Evolutionary conservation across 2,329 filamentous ascomycete species (phyloP).

Genomic region (Sclerotinia subarctica): DNA sequence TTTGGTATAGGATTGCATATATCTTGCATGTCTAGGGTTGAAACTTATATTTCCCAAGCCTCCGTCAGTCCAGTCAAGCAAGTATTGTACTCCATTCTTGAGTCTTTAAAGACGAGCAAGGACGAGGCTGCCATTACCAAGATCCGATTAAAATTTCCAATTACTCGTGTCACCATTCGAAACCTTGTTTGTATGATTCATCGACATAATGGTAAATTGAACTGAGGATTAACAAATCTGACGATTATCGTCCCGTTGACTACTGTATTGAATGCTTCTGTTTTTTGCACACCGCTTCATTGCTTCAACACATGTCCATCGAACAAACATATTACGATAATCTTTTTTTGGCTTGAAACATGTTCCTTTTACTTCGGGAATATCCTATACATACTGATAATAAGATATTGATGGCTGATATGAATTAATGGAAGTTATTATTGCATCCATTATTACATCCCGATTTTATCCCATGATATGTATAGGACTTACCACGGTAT

Average conservation of each 20-base stretch:
- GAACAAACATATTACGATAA: neutral
- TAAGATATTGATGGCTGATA: neutral
- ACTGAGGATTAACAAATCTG: neutral
- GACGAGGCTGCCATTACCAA: slow-evolving; percentile 8
- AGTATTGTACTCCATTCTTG: neutral
- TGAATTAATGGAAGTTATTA: neutral
- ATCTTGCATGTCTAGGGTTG: neutral
- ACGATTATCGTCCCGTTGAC: neutral
- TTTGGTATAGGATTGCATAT: neutral
- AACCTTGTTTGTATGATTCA: slow-evolving; percentile 13
- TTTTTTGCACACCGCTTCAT: slow-evolving; percentile 14
- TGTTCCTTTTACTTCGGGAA: neutral
- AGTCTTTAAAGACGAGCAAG: neutral
- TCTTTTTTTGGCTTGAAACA: neutral
- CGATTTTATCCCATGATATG: neutral
- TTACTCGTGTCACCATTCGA: slow-evolving; percentile 11
- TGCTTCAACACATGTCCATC: neutral
- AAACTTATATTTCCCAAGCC: neutral
- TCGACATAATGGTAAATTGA: slow-evolving; percentile 2
- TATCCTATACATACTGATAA: neutral
- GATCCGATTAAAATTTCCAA: slow-evolving; percentile 9
- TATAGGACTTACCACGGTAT: neutral
- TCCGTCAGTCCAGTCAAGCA: neutral
- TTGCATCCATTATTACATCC: no score
- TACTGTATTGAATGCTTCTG: slow-evolving; percentile 2